Base-by-base conservation (phyloP, 1,284 basidiomycete species). In the Ustilago bromivora region DNA sequence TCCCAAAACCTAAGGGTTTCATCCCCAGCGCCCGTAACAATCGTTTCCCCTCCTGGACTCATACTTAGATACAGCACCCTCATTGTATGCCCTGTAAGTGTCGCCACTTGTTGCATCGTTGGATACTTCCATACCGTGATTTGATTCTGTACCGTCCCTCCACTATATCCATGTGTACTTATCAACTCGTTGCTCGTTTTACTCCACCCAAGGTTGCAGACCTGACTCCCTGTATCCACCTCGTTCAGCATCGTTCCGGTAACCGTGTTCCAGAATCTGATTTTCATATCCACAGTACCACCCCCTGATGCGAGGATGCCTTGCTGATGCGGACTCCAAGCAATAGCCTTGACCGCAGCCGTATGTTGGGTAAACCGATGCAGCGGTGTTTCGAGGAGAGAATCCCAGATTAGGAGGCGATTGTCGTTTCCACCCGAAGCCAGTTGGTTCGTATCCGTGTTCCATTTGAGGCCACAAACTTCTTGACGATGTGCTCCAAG, bases 51-150 rank as follows among this genome's bases (percentile, higher is more conserved):
- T 76, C 96, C 94, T 0, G 96, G 96, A 82, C 92, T 94, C 95
- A 97, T 96, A 4, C 96, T 95, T 31, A 98, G 91, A 86, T 98
- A 98, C 40, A 98, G 89, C 34, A 99, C 96, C 59, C 83, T 76
- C 84, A 85, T 74, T 94, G 95, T 95, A 86, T 99, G 96, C 5
- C 97, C 97, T 0, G 94, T 94, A 13, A 99, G 89, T 5, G 94
- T 95, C 0, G 96, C 96, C 9, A 98, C 94, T 49, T 80, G 84
- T 60, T 80, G 71, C 72, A 85, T 76, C 10, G 92, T 92, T 0
- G 96, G 97, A 87, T 98, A 98, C 84, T 93, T 93, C 96, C 96
- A 99, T 77, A 99, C 94, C 84, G 95, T 96, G 64, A 99, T 96
- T 87, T 99, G 96, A 87, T 99, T 98, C 87, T 98, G 95, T 6